Percentiles rank a stretch among this genome's conserved stretches.
Evolutionary conservation across 345 rosid genomes (phyloP).

Genomic region (Streptanthus diversifolius): DNA sequence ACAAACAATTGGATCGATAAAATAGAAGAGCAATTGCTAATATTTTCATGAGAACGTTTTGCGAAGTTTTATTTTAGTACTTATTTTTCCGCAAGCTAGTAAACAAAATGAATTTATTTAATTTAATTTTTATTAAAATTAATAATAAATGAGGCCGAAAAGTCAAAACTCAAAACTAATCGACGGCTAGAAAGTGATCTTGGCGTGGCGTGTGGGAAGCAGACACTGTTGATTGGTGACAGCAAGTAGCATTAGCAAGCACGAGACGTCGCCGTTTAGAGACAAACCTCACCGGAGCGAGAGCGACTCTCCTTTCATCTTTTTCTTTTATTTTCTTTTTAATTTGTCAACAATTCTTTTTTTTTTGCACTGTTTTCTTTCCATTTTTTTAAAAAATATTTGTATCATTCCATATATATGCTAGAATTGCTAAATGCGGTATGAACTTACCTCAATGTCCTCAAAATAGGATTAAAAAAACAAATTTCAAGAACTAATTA

Average conservation of each 20-base stretch:
- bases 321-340: neutral
- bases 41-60: neutral
- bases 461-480: neutral
- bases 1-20: neutral
- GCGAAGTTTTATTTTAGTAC: neutral
- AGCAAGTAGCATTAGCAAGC: conserved; percentile 11
- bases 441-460: neutral
- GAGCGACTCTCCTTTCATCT: conserved; percentile 18
- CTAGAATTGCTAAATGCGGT: neutral
- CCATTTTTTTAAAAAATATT: neutral
- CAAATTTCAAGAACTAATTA: neutral
- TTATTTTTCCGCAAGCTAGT: neutral
- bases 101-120: neutral
- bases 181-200: conserved; percentile 18
- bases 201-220: conserved; percentile 36
- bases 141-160: neutral
- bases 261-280: conserved; percentile 29
- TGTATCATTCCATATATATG: neutral
- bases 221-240: conserved; percentile 21
- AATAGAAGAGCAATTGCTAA: neutral
- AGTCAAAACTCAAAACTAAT: conserved; percentile 18
- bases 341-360: neutral
- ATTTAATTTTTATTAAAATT: neutral
- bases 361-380: neutral
- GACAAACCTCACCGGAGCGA: conserved; percentile 25